Conservation (phyloP, 2,329 filamentous ascomycete species). For the Teratosphaeria destructans region DNA sequence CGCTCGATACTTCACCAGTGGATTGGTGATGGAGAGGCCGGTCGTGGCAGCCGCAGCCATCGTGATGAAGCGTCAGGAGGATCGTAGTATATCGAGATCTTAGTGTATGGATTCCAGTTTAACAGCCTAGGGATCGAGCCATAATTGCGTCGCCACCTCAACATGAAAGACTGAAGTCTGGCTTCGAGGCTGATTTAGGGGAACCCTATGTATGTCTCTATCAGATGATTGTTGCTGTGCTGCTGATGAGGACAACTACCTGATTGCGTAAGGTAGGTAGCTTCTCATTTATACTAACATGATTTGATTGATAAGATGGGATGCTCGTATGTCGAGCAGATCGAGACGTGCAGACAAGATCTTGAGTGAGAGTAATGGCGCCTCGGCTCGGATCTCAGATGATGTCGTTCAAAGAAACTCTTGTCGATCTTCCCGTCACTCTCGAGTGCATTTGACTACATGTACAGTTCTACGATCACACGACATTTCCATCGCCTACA, state of each 20-base stretch:
- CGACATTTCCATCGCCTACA: background rate
- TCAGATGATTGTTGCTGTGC: no score
- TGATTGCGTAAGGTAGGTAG: no score
- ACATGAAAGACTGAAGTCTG: background rate
- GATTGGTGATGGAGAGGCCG: constrained; percentile 49
- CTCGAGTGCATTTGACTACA: background rate
- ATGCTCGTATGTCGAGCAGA: background rate
- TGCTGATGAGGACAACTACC: no score
- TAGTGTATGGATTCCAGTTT: background rate
- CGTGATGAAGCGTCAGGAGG: background rate
- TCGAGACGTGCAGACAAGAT: background rate
- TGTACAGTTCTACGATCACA: background rate
- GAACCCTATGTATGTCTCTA: background rate
- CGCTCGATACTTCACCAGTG: constrained; percentile 64
- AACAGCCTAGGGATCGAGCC: background rate
- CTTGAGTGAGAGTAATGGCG: background rate
- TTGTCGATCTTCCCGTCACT: background rate
- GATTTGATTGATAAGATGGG: background rate
- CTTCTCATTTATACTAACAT: no score
- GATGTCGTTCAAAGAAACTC: background rate
- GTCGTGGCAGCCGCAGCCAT: constrained; percentile 10
- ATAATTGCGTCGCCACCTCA: background rate
- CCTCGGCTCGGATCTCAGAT: background rate
- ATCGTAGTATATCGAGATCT: background rate
- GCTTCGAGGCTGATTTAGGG: background rate